Evolutionary conservation across 2,329 filamentous ascomycete genomes (phyloP), one percentile per base, ranked within the genome.

Genomic region (Colletotrichum navitas): DNA sequence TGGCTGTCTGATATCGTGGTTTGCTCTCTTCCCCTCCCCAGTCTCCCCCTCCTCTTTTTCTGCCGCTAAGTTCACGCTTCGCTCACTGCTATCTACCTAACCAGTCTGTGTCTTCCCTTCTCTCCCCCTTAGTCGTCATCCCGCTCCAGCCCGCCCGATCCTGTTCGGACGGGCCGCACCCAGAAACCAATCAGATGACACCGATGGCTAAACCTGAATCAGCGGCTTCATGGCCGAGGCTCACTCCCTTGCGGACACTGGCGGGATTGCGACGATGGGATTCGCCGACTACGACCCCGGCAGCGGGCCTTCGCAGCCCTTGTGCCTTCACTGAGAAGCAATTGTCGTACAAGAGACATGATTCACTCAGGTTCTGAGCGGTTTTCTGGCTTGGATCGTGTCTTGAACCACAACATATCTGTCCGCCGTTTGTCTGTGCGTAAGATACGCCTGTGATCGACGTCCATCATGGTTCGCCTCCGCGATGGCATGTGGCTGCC

Each of bases 401-500:
- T 58, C 52, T 58, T 52, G 51, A 70, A 21, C 63, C 55, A 34
- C 39, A 18, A 58, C 52, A 32, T 63, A 32, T 63, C 63, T 47
- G 41, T 41, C 39, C 43, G 32, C 26, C 39, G 1, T 6, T 4
- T 14, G 60, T 58, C 71, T 51, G 29, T 43, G 14, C 43, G 65
- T 43, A 41, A 26, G 59, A 69, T 64, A 69, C 60, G 59, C 64
- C 39, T 39, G 39, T 49, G 32, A 45, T 60, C 56, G 16, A 58
- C 45, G 10, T 34, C 29, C 60, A 54, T 52, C 62, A 81, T 81
- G 78, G 76, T 76, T 72, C 79, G 77, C 68, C 78, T 82, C 56
- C 78, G 80, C 14, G 79, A 82, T 79, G 80, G 80, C 47, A 81
- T 92, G 90, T 92, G 91, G 91, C 82, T 92, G 60, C 84, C 86